These are phyloP conservation scores for Mycosphaerella arachidis DNA, from an alignment of 2,329 filamentous ascomycete species.

Conservation along the genomic window DNA sequence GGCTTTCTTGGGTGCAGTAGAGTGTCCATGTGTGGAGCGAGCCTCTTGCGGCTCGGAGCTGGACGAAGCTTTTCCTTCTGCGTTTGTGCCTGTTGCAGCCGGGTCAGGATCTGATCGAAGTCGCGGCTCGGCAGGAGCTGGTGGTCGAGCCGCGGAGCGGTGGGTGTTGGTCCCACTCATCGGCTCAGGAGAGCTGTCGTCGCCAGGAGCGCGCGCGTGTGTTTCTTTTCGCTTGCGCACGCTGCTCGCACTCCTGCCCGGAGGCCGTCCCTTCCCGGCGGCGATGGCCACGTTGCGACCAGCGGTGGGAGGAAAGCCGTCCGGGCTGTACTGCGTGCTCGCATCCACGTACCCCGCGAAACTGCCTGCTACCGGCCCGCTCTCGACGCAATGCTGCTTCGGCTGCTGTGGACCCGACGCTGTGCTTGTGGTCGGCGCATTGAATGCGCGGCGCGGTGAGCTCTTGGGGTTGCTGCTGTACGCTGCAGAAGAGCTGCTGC, in stretches of 20 bases:
- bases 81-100: constrained; percentile 2
- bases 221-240: constrained; percentile 27
- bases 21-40: constrained; percentile 29
- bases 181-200: constrained; percentile 16
- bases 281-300: constrained; percentile 20
- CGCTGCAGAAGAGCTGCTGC: not conserved
- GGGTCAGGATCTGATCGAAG: constrained; percentile 11
- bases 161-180: constrained; percentile 19
- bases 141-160: constrained; percentile 5
- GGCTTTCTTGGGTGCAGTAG: constrained; percentile 43
- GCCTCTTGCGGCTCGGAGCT: constrained; percentile 24
- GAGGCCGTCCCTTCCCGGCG: constrained; percentile 14
- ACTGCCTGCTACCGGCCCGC: constrained; percentile 8
- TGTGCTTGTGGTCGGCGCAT: constrained; percentile 16
- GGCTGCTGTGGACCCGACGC: constrained; percentile 11
- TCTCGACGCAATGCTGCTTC: constrained; percentile 7
- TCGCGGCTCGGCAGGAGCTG: constrained; percentile 11
- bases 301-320: constrained; percentile 43
- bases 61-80: constrained; percentile 1
- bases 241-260: constrained; percentile 11
- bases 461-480: not conserved
- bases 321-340: constrained; percentile 53
- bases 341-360: constrained; percentile 39
- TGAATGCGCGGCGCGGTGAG: constrained; percentile 15
- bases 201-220: constrained; percentile 10